Percentiles rank a stretch among this genome's conserved stretches.
These are phyloP conservation scores for Epichloe sibirici DNA, from an alignment of 2,329 filamentous ascomycete species.

Conservation along the genomic window DNA sequence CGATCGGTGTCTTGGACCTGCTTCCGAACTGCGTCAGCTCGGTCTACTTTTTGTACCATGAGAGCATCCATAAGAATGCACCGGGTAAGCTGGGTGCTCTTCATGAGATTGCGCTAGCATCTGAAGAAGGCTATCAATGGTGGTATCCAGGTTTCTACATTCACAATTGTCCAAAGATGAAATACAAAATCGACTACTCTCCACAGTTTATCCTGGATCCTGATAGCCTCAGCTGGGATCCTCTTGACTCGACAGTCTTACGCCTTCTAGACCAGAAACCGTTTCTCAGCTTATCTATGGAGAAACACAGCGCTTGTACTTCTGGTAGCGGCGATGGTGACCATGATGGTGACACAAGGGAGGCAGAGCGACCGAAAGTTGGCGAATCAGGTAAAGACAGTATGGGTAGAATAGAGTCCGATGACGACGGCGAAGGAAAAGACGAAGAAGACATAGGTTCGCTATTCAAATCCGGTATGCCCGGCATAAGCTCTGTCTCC, in stretches of 20 bases:
- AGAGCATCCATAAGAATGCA: conserved; percentile 55
- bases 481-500: conserved; percentile 47
- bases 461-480: conserved; percentile 52
- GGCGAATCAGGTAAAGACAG: conserved; percentile 3
- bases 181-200: conserved; percentile 69
- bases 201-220: conserved; percentile 66
- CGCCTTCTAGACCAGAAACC: conserved; percentile 38
- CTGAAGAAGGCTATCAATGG: conserved; percentile 57
- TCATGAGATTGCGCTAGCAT: conserved; percentile 57
- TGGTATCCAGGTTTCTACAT: conserved; percentile 81
- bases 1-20: conserved; percentile 65
- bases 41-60: conserved; percentile 75
- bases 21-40: conserved; percentile 66
- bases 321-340: not conserved
- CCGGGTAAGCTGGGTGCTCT: conserved; percentile 69
- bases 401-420: not conserved
- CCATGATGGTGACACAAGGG: not conserved
- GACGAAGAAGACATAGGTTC: conserved; percentile 16
- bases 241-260: conserved; percentile 39
- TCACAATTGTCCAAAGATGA: conserved; percentile 70
- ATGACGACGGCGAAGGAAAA: conserved; percentile 9
- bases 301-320: conserved; percentile 12
- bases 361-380: not conserved
- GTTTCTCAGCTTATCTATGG: conserved; percentile 39
- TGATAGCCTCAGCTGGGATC: conserved; percentile 49